These are phyloP conservation scores for Erodium chrysanthum DNA, from an alignment of 441 rosid species.

Conservation along the genomic window DNA sequence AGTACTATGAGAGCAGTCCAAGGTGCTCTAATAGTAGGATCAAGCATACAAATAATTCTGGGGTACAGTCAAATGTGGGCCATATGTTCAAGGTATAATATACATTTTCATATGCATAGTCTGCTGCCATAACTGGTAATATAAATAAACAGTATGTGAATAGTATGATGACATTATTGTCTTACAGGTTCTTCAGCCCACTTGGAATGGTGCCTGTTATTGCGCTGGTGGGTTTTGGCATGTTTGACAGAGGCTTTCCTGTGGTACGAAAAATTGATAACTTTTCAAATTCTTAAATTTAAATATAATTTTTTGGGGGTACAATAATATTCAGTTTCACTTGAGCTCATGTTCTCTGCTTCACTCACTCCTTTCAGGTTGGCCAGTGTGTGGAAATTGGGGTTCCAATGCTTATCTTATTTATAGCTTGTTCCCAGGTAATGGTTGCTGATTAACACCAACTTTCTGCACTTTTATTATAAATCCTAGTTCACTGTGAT, in stretches of 20 bases:
- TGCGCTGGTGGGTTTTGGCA: constrained; percentile 83
- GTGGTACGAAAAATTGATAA: constrained; percentile 33
- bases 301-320: neutral
- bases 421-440: constrained; percentile 84
- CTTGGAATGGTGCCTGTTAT: constrained; percentile 98
- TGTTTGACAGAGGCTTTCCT: constrained; percentile 97
- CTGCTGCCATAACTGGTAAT: neutral
- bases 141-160: neutral
- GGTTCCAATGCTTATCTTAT: constrained; percentile 80
- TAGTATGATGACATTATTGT: neutral
- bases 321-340: constrained; percentile 2
- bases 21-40: constrained; percentile 94
- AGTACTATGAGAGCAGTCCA: constrained; percentile 97
- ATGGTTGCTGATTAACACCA: neutral
- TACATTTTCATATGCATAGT: constrained; percentile 10
- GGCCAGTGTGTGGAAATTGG: constrained; percentile 91
- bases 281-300: constrained; percentile 3
- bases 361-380: constrained; percentile 34
- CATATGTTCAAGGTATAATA: constrained; percentile 73
- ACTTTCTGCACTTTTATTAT: neutral
- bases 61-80: constrained; percentile 98
- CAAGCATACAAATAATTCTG: constrained; percentile 85
- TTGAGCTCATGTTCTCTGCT: constrained; percentile 10
- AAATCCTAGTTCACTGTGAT: neutral
- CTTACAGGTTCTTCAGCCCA: constrained; percentile 93